A percentile compares a stretch with the other conserved stretches of the same genome.
Evolutionary conservation across 305 asterid genomes (phyloP).

Genomic region (Solanum chacoense): DNA sequence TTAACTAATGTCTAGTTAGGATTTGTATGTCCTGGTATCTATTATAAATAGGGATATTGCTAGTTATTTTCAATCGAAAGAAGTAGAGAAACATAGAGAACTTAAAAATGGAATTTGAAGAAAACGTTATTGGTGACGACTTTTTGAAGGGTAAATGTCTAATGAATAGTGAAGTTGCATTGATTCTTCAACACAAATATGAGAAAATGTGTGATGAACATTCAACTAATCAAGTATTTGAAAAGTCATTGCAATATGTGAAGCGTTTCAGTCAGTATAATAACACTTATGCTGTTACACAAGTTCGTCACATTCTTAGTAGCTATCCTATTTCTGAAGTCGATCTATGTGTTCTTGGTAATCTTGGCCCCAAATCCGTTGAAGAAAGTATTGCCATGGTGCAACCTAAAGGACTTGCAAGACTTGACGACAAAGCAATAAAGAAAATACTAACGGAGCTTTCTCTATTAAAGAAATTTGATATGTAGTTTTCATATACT

Average conservation of each 20-base stretch:
- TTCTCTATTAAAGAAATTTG: neutral
- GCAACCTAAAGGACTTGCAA: neutral
- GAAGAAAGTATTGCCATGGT: neutral
- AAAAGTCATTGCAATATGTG: conserved; percentile 90
- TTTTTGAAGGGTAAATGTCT: neutral
- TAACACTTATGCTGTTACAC: conserved; percentile 91
- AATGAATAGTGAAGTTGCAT: neutral
- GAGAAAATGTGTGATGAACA: neutral
- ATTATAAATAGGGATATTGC: neutral
- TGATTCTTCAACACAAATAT: neutral
- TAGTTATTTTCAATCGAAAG: neutral
- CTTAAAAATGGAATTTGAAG: neutral
- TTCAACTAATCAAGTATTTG: conserved; percentile 33
- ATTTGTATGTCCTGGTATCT: neutral
- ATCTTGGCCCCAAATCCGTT: too few species aligned
- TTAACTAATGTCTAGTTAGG: neutral
- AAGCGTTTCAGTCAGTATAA: conserved; percentile 96
- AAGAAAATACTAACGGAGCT: neutral
- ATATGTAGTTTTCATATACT: neutral
- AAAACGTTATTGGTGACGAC: neutral
- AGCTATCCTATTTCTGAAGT: too few species aligned
- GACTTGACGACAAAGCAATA: neutral
- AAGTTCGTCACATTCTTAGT: conserved; percentile 37
- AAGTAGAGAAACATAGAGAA: too few species aligned
- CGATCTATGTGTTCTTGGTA: too few species aligned